Conservation (phyloP, 352 stramenopile genomes). For the Phytophthora pini region DNA sequence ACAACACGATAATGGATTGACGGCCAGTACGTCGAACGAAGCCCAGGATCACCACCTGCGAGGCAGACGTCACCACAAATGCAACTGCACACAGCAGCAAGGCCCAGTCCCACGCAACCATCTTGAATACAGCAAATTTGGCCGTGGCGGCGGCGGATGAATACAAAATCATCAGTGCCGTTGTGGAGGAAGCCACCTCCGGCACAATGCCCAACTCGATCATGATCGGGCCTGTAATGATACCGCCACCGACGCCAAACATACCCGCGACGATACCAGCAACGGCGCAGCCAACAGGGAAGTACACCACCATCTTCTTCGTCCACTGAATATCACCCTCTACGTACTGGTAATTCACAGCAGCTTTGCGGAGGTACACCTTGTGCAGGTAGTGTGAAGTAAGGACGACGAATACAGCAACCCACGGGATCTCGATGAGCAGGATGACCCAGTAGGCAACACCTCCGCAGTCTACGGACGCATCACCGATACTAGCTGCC, state of each 20-base stretch:
- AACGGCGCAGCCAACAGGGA: constrained; percentile 42
- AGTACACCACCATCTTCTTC: constrained; percentile 37
- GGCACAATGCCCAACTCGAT: constrained; percentile 65
- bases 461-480: constrained; percentile 39
- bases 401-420: constrained; percentile 45
- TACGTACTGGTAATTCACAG: constrained; percentile 40
- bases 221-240: constrained; percentile 67
- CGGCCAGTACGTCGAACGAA: constrained; percentile 51
- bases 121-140: constrained; percentile 57
- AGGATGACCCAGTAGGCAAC: constrained; percentile 57
- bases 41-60: constrained; percentile 53
- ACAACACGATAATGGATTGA: constrained; percentile 64
- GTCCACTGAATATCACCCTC: constrained; percentile 50
- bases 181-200: constrained; percentile 56
- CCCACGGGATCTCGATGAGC: constrained; percentile 55
- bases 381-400: constrained; percentile 34
- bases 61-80: constrained; percentile 57
- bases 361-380: constrained; percentile 40
- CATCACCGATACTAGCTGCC: constrained; percentile 33
- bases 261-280: constrained; percentile 53
- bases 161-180: constrained; percentile 58
- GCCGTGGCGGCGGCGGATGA: constrained; percentile 47
- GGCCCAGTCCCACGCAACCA: constrained; percentile 59
- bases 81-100: constrained; percentile 38
- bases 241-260: constrained; percentile 58